A percentile compares a stretch with the other conserved stretches of the same genome.
phyloP scores from a whole-genome alignment of 177 flowering plant species.

The Tripterygium wilfordii region DNA sequence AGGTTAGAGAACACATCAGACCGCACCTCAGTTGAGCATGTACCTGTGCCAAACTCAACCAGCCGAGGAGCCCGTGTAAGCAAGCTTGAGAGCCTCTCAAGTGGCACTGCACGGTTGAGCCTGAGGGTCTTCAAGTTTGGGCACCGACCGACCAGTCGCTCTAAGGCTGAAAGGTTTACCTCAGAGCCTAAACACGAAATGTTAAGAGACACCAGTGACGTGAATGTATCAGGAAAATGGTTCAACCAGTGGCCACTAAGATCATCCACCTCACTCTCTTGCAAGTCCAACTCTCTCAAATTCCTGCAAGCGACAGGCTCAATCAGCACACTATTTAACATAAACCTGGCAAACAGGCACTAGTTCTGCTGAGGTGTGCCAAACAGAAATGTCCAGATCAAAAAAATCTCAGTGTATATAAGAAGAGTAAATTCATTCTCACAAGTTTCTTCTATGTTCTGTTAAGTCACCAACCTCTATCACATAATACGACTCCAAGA shows the following conservation, averaged over 20 bases:
- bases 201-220: conserved; percentile 74
- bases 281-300: conserved; percentile 72
- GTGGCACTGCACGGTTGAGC: conserved; percentile 74
- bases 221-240: conserved; percentile 69
- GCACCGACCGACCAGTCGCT: conserved; percentile 72
- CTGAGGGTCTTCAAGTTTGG: conserved; percentile 68
- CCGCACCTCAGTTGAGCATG: conserved; percentile 50
- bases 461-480: neutral
- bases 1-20: conserved; percentile 56
- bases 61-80: conserved; percentile 69
- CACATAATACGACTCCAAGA: neutral
- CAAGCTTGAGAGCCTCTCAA: conserved; percentile 61
- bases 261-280: conserved; percentile 84
- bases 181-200: conserved; percentile 69
- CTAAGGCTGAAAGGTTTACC: conserved; percentile 65
- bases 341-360: too few species aligned
- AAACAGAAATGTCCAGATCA: too few species aligned
- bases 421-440: too few species aligned
- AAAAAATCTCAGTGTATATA: too few species aligned
- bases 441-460: neutral
- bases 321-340: neutral
- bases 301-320: conserved; percentile 35
- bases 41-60: conserved; percentile 79
- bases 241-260: conserved; percentile 79
- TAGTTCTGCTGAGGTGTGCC: too few species aligned